Base-by-base conservation (phyloP, 2,329 filamentous ascomycete genomes). In the Monilinia aucupariae region DNA sequence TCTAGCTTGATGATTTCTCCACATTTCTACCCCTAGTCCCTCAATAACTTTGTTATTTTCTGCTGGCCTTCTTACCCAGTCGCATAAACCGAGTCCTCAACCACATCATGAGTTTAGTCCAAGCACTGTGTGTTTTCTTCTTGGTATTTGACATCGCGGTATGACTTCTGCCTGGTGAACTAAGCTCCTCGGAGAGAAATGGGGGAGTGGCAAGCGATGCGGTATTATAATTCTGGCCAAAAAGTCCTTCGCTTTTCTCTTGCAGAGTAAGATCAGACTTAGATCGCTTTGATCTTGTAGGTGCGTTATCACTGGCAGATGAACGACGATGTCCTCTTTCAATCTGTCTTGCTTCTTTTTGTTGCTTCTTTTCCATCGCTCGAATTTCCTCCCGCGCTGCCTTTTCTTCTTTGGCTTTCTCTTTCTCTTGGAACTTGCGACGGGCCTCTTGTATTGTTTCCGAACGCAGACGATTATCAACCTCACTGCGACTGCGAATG, bases 21-120 rank as follows among this genome's bases (percentile, higher is more conserved):
- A 58, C 13, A 25, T 58, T 22, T 47, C 27, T 34, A 25, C 17
- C 30, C n/a, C 9, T 37, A 25, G 8, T 58, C 41, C 27, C 41
- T 34, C n/a, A 1, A 56, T 45, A 8, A 45, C 6, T 13, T 45
- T 34, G 39, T 50, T 48, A 61, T 27, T 45, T 60, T 20, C 20
- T 59, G n/a, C 43, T 22, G 20, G 60, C 54, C 65, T 68, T 70
- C 54, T 65, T 66, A 17, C 64, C 58, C 64, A 80, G 72, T 8
- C 78, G 76, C 53, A 83, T 73, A 39, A 83, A 74, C 64, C 80
- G 78, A n/a, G 85, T 87, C 64, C 84, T 78, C 32, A 88, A 72
- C 85, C 85, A 88, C 62, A 88, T 77, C 58, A 87, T 78, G 68
- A 88, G 86, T 27, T 79, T 80, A 9, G 82, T 85, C 84, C 85